These are phyloP conservation scores for Penicillium fimorum DNA, from an alignment of 495 filamentous ascomycete species.

Conservation along the genomic window DNA sequence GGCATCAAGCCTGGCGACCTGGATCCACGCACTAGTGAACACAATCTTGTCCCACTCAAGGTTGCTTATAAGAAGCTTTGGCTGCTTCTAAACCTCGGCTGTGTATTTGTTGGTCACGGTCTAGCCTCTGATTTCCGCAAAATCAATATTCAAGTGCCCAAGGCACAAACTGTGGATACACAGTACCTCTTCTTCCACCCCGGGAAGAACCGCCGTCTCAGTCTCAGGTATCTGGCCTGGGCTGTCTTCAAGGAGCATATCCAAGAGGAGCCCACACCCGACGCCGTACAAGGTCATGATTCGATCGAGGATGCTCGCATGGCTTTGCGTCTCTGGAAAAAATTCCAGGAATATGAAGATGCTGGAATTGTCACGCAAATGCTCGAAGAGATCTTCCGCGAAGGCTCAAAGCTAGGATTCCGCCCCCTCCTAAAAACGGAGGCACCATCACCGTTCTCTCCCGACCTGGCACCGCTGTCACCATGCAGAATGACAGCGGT, in stretches of 20 bases:
- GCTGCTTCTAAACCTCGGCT: slow-evolving; percentile 92
- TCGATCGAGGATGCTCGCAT: slow-evolving; percentile 90
- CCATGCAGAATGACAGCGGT: slow-evolving; percentile 43
- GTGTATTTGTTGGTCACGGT: slow-evolving; percentile 90
- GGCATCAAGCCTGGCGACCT: slow-evolving; percentile 85
- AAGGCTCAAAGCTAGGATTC: slow-evolving; percentile 68
- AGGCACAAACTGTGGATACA: slow-evolving; percentile 88
- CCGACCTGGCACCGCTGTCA: slow-evolving; percentile 46
- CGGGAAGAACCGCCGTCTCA: slow-evolving; percentile 69
- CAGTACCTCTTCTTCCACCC: slow-evolving; percentile 77
- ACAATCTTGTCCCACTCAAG: slow-evolving; percentile 83
- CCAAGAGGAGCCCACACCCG: slow-evolving; percentile 65
- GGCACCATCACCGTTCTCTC: slow-evolving; percentile 36
- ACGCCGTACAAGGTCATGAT: slow-evolving; percentile 64
- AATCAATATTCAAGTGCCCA: slow-evolving; percentile 95
- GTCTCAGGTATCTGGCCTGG: slow-evolving; percentile 85
- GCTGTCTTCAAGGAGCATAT: slow-evolving; percentile 86
- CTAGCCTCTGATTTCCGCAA: slow-evolving; percentile 92
- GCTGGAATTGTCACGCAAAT: slow-evolving; percentile 73
- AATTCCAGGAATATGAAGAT: slow-evolving; percentile 84
- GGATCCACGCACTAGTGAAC: slow-evolving; percentile 66
- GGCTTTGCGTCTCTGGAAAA: slow-evolving; percentile 83
- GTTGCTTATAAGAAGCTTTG: slow-evolving; percentile 96
- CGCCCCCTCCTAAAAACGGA: slow-evolving; percentile 60
- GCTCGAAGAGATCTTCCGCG: slow-evolving; percentile 76